Evolutionary conservation across 176 grass and related monocot species (phyloP), one percentile per base, ranked within the genome.

Genomic region (Thinopyrum elongatum): DNA sequence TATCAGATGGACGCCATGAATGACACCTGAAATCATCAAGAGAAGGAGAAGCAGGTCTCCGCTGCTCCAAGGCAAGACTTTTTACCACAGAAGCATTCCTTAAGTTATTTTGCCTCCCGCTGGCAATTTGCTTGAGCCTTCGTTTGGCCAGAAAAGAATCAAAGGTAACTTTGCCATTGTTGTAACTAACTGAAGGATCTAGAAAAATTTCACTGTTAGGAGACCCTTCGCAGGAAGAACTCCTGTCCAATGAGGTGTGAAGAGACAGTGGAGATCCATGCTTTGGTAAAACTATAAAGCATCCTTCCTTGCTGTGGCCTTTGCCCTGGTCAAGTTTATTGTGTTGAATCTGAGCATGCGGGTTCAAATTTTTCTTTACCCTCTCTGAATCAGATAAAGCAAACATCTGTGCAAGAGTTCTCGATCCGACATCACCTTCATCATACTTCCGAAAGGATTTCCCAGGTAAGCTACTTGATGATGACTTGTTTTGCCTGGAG

Each of bases 351-450:
- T 51, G 55, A 47, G n/a, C 12, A 78, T 30, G 79, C 3, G 31
- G 86, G 29, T 65, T 62, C 3, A 26, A 90, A 80, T 67, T 88
- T 80, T 29, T 82, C 31, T 75, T 90, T 25, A 47, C 49, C 19
- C 71, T 88, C 81, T 90, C 92, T 63, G 86, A 87, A 86, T 93
- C 88, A 47, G 92, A 93, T 62, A 90, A 60, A 76, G 92, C 92
- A 77, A 93, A 86, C 92, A 93, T 93, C 82, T 93, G 83, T 51
- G 82, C 86, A 78, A 93, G 86, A 83, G 92, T 90, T 90, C 74
- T 90, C 0, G 86, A 83, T 44, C 78, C 31, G 70, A 60, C 62
- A 64, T 64, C 31, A 61, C 75, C 80, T 80, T 86, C 82, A 11
- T 16, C 16, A n/a, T 23, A 63, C 42, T 46, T 46, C 42, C 42